Conservation (phyloP, 352 stramenopile genomes). For the Phytophthora sp. region DNA sequence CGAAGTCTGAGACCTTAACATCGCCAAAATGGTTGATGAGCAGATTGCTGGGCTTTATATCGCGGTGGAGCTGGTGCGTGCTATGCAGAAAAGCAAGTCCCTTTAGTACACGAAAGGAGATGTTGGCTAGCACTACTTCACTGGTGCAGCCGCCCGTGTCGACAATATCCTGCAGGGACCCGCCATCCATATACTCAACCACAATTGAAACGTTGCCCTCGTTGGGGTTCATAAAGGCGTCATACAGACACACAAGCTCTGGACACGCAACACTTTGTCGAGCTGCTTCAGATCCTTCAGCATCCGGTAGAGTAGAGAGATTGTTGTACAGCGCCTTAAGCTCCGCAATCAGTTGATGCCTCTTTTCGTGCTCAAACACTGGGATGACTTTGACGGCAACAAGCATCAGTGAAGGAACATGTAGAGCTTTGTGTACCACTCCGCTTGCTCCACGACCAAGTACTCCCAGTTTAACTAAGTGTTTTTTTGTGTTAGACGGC, state of each 20-base stretch:
- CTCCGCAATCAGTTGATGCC: slow-evolving; percentile 87
- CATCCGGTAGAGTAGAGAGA: slow-evolving; percentile 70
- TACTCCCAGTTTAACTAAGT: slow-evolving; percentile 84
- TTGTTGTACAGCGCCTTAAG: slow-evolving; percentile 90
- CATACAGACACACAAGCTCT: slow-evolving; percentile 92
- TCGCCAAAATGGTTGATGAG: slow-evolving; percentile 93
- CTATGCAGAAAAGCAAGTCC: slow-evolving; percentile 91
- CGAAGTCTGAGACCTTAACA: slow-evolving; percentile 91
- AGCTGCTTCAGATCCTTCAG: slow-evolving; percentile 32
- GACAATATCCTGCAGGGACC: slow-evolving; percentile 93
- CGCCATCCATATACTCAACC: slow-evolving; percentile 97
- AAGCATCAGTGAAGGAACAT: slow-evolving; percentile 88
- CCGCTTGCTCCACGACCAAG: slow-evolving; percentile 86
- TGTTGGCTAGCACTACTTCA: slow-evolving; percentile 90
- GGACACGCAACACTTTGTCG: slow-evolving; percentile 66
- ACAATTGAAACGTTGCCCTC: slow-evolving; percentile 93
- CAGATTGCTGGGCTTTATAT: slow-evolving; percentile 96
- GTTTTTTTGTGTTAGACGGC: slow-evolving; percentile 74
- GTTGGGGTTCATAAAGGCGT: slow-evolving; percentile 94
- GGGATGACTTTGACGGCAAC: slow-evolving; percentile 93
- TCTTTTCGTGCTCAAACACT: slow-evolving; percentile 90
- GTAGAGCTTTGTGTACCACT: slow-evolving; percentile 89
- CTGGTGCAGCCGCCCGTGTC: slow-evolving; percentile 87
- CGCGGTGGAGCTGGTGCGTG: slow-evolving; percentile 91
- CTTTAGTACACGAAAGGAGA: slow-evolving; percentile 87